phyloP scores from a whole-genome alignment of 2,329 filamentous ascomycete genomes.

The Curvularia sp. region DNA sequence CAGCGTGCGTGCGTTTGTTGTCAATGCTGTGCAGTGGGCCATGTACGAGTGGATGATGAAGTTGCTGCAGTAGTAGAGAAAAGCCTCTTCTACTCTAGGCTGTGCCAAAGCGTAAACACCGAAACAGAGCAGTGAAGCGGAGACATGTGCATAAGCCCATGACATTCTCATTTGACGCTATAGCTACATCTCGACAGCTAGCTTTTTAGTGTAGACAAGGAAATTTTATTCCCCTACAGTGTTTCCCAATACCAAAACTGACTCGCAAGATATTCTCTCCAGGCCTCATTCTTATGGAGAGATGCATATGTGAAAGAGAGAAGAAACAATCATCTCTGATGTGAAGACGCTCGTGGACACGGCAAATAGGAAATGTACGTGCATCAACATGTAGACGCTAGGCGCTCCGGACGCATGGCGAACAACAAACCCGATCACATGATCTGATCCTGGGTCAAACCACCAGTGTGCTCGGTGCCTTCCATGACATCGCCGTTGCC shows the following conservation, averaged over 20 bases:
- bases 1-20: conserved; percentile 84
- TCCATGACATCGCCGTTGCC: conserved; percentile 76
- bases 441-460: conserved; percentile 96
- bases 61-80: conserved; percentile 34
- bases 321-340: conserved; percentile 22
- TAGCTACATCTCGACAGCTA: conserved; percentile 25
- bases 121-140: neutral
- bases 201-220: conserved; percentile 47
- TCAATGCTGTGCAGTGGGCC: conserved; percentile 93
- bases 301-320: conserved; percentile 22
- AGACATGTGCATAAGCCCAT: neutral
- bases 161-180: conserved; percentile 10
- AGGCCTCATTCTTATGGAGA: conserved; percentile 28
- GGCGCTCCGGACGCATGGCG: conserved; percentile 11
- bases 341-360: conserved; percentile 20
- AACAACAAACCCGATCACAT: conserved; percentile 66
- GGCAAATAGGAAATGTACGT: conserved; percentile 12
- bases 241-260: conserved; percentile 17
- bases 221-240: conserved; percentile 40
- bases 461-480: conserved; percentile 70
- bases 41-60: conserved; percentile 89
- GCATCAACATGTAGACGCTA: conserved; percentile 14
- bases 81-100: neutral
- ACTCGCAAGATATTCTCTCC: conserved; percentile 23
- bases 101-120: neutral